These are phyloP conservation scores for Fragaria nilgerrensis DNA, from an alignment of 306 rosid species.

Conservation along the genomic window DNA sequence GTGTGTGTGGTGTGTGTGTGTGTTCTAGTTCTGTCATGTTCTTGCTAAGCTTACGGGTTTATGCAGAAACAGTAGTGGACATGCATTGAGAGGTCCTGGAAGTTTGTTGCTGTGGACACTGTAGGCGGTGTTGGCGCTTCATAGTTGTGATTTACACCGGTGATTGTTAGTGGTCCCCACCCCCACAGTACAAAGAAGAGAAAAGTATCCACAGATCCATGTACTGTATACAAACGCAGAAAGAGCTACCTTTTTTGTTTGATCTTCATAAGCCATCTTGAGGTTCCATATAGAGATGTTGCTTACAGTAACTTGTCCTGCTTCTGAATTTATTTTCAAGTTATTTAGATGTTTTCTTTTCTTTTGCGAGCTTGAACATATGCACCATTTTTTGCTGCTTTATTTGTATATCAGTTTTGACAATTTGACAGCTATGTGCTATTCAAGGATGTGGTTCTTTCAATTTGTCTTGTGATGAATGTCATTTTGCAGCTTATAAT, in stretches of 20 bases:
- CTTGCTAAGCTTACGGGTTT: too few relatives aligned
- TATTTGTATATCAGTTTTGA: background rate
- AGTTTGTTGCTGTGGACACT: too few relatives aligned
- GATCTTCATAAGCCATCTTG: background rate
- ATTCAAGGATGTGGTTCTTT: background rate
- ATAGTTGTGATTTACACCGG: too few relatives aligned
- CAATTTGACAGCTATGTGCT: background rate
- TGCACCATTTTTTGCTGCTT: background rate
- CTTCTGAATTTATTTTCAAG: background rate
- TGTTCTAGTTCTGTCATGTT: too few relatives aligned
- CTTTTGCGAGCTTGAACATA: background rate
- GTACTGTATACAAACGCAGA: background rate
- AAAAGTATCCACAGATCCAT: background rate
- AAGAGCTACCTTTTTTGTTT: background rate
- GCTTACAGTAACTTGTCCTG: background rate
- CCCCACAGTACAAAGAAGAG: too few relatives aligned
- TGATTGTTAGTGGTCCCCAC: too few relatives aligned
- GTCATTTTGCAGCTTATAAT: slow-evolving; percentile 11
- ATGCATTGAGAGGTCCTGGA: too few relatives aligned
- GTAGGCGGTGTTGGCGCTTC: too few relatives aligned
- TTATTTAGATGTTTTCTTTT: background rate
- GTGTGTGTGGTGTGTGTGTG: too few relatives aligned
- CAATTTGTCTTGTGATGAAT: background rate
- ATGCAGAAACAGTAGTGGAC: too few relatives aligned
- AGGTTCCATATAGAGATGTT: background rate